Percentiles rank a stretch among this genome's conserved stretches.
phyloP scores from a whole-genome alignment of 257 asterid genomes.

The Fraxinus americana region DNA sequence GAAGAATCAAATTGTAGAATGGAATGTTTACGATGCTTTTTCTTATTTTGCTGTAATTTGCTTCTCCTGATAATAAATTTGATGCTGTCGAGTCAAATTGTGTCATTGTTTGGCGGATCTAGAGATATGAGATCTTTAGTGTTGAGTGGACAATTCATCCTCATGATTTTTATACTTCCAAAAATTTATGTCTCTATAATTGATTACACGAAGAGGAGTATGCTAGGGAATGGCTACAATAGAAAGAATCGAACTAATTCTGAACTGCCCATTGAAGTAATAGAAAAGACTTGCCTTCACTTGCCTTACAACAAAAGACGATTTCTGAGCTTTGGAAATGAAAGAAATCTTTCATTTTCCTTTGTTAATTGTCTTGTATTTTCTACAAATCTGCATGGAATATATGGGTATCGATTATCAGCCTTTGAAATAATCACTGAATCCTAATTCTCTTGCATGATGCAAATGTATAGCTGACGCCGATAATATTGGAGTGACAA shows the following conservation, averaged over 20 bases:
- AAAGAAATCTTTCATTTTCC: neutral
- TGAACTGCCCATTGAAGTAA: neutral
- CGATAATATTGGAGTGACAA: neutral
- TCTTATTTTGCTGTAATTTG: neutral
- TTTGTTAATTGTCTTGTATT: neutral
- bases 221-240: neutral
- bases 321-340: neutral
- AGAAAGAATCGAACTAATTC: neutral
- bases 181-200: neutral
- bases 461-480: neutral
- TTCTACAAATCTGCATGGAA: neutral
- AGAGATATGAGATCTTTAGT: neutral
- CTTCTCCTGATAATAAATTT: neutral
- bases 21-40: neutral
- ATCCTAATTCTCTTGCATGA: neutral
- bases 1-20: neutral
- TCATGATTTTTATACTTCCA: neutral
- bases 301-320: neutral
- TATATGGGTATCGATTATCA: neutral
- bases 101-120: neutral
- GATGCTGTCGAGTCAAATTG: neutral
- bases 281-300: neutral
- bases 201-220: neutral
- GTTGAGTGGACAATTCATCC: neutral
- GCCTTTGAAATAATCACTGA: neutral